These are phyloP conservation scores for Oenanthe javanica DNA, from an alignment of 140 eudicot species.

Conservation along the genomic window DNA sequence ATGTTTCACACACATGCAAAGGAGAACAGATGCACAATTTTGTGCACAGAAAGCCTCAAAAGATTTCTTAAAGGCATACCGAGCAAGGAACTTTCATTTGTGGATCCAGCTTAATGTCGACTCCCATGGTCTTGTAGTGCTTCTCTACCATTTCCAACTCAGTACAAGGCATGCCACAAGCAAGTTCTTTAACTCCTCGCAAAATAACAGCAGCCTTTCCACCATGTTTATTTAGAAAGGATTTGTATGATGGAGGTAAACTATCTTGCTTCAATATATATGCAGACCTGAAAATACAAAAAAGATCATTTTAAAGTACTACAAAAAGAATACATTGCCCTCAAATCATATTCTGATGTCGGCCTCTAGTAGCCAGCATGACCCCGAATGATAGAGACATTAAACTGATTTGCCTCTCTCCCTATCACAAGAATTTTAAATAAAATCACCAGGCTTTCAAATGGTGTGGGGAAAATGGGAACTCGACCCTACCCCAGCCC, in stretches of 20 bases:
- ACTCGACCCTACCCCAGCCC: too few species aligned
- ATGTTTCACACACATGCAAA: neutral
- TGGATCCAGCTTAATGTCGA: conserved; percentile 63
- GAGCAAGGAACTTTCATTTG: conserved; percentile 95
- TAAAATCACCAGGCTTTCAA: too few species aligned
- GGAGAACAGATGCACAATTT: neutral
- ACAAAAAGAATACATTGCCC: conserved; percentile 2
- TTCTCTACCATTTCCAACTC: conserved; percentile 63
- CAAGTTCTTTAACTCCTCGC: conserved; percentile 75
- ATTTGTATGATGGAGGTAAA: conserved; percentile 75
- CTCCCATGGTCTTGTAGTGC: conserved; percentile 59
- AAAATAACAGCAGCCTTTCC: conserved; percentile 68
- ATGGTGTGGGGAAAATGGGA: too few species aligned
- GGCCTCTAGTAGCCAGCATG: neutral
- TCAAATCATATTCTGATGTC: conserved; percentile 1
- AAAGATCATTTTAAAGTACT: conserved; percentile 15
- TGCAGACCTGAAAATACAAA: conserved; percentile 63
- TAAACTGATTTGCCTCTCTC: neutral
- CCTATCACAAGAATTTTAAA: too few species aligned
- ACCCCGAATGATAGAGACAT: neutral
- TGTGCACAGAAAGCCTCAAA: neutral
- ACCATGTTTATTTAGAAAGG: conserved; percentile 96
- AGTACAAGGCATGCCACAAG: conserved; percentile 64
- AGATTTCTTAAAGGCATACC: conserved; percentile 34
- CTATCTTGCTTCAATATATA: conserved; percentile 92